Conservation (phyloP, 164 flowering plant genomes). For the Macadamia integrifolia region DNA sequence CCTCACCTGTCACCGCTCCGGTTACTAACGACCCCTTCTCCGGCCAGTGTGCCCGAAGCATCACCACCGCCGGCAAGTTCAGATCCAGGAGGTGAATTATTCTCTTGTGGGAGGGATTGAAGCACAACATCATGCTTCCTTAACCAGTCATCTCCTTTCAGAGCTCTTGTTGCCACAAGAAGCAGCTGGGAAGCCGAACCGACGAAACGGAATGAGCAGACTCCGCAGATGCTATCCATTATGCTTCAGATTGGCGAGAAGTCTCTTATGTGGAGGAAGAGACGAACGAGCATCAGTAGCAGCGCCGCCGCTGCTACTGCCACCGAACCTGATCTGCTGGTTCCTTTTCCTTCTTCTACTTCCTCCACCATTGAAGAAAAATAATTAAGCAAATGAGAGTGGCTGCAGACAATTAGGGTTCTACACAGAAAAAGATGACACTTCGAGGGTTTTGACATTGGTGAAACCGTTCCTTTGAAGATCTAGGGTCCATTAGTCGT, state of each 20-base stretch:
- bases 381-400: too few species aligned
- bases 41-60: too few species aligned
- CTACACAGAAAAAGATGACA: not conserved
- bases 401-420: slow-evolving; percentile 8
- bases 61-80: too few species aligned
- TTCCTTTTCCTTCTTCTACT: not conserved
- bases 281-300: not conserved
- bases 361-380: slow-evolving; percentile 11
- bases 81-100: too few species aligned
- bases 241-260: slow-evolving; percentile 7
- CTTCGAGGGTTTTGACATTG: not conserved
- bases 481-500: too few species aligned
- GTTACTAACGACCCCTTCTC: too few species aligned
- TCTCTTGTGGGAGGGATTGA: too few species aligned
- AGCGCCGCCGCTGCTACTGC: not conserved
- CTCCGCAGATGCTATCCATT: not conserved
- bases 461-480: not conserved
- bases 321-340: not conserved
- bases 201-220: not conserved
- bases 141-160: too few species aligned
- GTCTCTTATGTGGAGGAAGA: slow-evolving; percentile 16
- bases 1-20: too few species aligned
- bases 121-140: too few species aligned
- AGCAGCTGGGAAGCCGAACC: not conserved
- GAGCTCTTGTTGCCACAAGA: too few species aligned